Evolutionary conservation across 441 rosid genomes (phyloP).

Genomic region (Pelargonium cotyledonis): DNA sequence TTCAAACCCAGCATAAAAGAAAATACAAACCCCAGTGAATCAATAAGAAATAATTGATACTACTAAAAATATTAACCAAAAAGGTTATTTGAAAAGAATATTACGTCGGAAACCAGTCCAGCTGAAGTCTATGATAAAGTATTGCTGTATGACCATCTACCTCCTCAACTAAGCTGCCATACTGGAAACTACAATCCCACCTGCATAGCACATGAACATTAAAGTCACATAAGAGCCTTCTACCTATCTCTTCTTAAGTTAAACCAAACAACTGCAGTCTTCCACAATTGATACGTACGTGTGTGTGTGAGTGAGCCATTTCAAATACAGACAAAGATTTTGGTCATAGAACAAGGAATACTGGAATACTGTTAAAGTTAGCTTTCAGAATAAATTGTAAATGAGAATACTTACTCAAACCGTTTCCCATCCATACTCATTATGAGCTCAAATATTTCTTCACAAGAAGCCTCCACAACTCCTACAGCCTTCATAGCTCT

Average conservation of each 20-base stretch:
- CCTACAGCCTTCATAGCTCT: slow-evolving; percentile 99
- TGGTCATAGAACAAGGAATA: no score
- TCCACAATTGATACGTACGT: neutral
- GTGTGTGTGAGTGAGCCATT: neutral
- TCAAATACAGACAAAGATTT: no score
- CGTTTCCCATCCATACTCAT: slow-evolving; percentile 99
- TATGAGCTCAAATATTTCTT: slow-evolving; percentile 92
- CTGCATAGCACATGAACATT: slow-evolving; percentile 40
- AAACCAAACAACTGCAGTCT: neutral
- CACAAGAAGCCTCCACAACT: slow-evolving; percentile 95
- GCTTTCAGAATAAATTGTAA: neutral
- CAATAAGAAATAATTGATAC: no score
- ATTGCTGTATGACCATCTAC: slow-evolving; percentile 99
- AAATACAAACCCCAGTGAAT: no score
- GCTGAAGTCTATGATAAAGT: slow-evolving; percentile 90
- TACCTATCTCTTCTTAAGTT: neutral
- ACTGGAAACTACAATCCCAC: slow-evolving; percentile 97
- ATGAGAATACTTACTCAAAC: slow-evolving; percentile 78
- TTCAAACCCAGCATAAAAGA: no score
- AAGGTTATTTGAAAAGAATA: slow-evolving; percentile 15
- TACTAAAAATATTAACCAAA: slow-evolving; percentile 16
- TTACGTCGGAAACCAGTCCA: slow-evolving; percentile 97
- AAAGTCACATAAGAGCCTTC: neutral
- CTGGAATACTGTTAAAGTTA: neutral
- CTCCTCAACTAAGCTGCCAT: slow-evolving; percentile 97